phyloP scores from a whole-genome alignment of 75 land plant genomes.

The Pinus tabuliformis region DNA sequence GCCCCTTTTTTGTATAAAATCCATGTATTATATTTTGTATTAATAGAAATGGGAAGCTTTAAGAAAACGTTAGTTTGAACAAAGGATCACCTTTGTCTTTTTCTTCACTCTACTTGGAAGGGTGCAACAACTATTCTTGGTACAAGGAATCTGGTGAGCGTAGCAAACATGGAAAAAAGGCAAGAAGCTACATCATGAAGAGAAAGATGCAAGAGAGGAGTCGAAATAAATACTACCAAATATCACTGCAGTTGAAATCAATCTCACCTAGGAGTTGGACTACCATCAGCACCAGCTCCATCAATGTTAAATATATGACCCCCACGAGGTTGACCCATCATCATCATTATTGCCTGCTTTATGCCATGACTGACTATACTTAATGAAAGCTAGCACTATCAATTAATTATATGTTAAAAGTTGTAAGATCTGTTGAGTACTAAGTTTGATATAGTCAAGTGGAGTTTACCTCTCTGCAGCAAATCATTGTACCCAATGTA shows the following conservation, averaged over 20 bases:
- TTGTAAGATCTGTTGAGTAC: background rate
- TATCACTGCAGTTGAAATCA: background rate
- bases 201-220: too few species aligned
- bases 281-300: slow-evolving; percentile 99
- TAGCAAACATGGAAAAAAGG: too few species aligned
- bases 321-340: slow-evolving; percentile 79
- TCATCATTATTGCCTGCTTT: slow-evolving; percentile 85
- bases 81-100: too few species aligned
- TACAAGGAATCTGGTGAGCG: too few species aligned
- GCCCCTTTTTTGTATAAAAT: too few species aligned
- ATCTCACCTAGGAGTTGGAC: slow-evolving; percentile 90
- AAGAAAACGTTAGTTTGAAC: too few species aligned
- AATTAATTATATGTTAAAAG: background rate
- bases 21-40: too few species aligned
- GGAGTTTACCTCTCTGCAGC: slow-evolving; percentile 87
- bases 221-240: background rate
- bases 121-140: too few species aligned
- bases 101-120: too few species aligned
- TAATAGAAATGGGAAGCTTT: too few species aligned
- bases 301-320: slow-evolving; percentile 99
- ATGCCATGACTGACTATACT: background rate
- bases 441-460: background rate
- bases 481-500: slow-evolving; percentile 94
- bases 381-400: background rate
- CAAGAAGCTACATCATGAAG: too few species aligned